Evolutionary conservation across 352 stramenopile species (phyloP).

Genomic region (Pythium diclinum): DNA sequence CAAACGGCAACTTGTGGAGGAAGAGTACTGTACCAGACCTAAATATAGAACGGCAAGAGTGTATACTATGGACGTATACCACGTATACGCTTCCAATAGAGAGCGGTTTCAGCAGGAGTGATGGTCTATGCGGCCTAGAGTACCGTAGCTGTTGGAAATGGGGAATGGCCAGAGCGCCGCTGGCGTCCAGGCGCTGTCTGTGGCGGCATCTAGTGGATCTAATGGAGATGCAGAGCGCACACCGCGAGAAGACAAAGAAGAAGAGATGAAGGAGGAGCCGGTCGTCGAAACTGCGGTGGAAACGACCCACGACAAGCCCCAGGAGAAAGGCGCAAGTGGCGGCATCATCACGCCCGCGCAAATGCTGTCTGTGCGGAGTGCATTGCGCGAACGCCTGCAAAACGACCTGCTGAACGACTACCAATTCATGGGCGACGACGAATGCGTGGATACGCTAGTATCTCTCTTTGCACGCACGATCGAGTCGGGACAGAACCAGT

Average conservation of each 20-base stretch:
- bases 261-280: background rate
- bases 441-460: conserved; percentile 42
- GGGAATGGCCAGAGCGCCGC: background rate
- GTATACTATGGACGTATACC: background rate
- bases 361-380: conserved; percentile 36
- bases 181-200: background rate
- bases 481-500: conserved; percentile 73
- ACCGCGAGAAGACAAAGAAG: background rate
- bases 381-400: conserved; percentile 40
- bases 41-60: background rate
- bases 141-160: background rate
- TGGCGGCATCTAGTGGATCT: background rate
- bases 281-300: background rate
- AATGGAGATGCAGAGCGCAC: background rate
- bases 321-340: background rate
- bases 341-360: conserved; percentile 23
- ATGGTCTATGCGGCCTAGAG: background rate
- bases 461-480: conserved; percentile 70
- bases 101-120: background rate
- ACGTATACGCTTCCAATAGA: background rate
- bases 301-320: background rate
- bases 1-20: background rate
- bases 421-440: conserved; percentile 16
- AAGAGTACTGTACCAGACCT: background rate
- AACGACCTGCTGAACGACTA: conserved; percentile 22